Evolutionary conservation across 2,329 filamentous ascomycete species (phyloP).

Genomic region (Onygenales sp.): DNA sequence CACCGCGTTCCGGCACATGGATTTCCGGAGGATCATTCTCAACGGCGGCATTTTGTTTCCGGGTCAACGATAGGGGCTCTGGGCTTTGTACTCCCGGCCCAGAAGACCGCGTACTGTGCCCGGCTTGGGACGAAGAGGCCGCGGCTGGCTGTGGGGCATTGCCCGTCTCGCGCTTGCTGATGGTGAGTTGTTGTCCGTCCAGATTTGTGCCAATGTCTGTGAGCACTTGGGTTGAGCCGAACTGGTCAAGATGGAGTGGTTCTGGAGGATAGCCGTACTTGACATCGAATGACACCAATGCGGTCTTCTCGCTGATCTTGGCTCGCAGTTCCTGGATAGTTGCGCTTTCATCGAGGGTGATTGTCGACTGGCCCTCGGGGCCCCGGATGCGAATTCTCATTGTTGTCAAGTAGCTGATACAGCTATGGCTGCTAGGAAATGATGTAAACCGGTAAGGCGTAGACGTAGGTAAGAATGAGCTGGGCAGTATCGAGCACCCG

Average conservation of each 20-base stretch:
- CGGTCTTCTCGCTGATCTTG: constrained; percentile 49
- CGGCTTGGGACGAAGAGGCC: background rate
- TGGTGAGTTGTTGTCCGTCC: constrained; percentile 60
- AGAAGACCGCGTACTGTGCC: background rate
- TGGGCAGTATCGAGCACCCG: too few relatives aligned
- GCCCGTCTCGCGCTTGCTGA: constrained; percentile 38
- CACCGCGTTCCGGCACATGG: constrained; percentile 45
- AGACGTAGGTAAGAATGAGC: too few relatives aligned
- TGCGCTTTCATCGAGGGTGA: constrained; percentile 60
- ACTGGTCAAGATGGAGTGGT: constrained; percentile 51
- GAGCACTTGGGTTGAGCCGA: constrained; percentile 41
- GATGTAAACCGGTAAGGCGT: too few relatives aligned
- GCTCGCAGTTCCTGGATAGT: constrained; percentile 32
- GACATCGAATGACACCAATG: constrained; percentile 58
- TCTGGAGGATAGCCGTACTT: constrained; percentile 75
- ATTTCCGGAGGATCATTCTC: constrained; percentile 55
- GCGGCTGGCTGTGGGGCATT: background rate
- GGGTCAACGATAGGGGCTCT: constrained; percentile 25
- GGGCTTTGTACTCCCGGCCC: constrained; percentile 3
- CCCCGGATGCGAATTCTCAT: constrained; percentile 71
- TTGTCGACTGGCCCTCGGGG: constrained; percentile 60
- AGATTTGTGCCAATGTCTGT: constrained; percentile 51
- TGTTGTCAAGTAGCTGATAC: background rate
- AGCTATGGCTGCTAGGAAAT: background rate
- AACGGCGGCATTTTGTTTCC: constrained; percentile 15